Conservation (phyloP, 441 rosid species). For the Gossypium lobatum region DNA sequence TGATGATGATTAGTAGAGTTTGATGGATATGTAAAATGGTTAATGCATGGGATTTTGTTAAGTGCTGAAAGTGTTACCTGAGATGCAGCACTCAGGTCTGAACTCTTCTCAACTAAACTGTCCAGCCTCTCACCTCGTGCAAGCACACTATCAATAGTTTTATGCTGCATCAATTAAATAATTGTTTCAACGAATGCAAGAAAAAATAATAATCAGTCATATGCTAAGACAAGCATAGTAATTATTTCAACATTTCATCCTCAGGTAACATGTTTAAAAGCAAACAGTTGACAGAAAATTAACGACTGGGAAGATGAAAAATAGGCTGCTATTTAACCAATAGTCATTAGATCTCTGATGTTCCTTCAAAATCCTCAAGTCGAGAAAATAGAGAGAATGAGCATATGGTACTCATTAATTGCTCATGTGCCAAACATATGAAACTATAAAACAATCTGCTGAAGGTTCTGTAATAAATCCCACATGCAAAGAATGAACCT, state of each 20-base stretch:
- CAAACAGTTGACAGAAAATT: background rate
- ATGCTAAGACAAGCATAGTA: background rate
- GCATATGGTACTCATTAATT: background rate
- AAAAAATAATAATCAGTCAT: background rate
- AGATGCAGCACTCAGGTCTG: constrained; percentile 93
- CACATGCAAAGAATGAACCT: background rate
- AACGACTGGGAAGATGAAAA: background rate
- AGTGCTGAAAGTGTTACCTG: constrained; percentile 48
- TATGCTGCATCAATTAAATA: constrained; percentile 42
- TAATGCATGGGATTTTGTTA: background rate
- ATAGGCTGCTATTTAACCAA: background rate
- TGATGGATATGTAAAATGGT: background rate
- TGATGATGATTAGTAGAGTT: background rate
- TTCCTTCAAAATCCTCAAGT: background rate
- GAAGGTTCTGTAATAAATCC: background rate
- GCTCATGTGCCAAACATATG: background rate
- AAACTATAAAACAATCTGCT: background rate
- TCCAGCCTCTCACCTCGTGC: constrained; percentile 79
- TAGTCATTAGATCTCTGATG: no score
- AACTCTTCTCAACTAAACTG: constrained; percentile 70
- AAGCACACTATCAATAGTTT: constrained; percentile 58
- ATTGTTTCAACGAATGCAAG: background rate
- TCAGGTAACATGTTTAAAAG: background rate
- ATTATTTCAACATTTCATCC: background rate
- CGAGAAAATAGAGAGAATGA: background rate